Percentiles rank a stretch among this genome's conserved stretches.
Conservation (phyloP, 2,329 filamentous ascomycete genomes). For the Plectosphaerella plurivora region DNA sequence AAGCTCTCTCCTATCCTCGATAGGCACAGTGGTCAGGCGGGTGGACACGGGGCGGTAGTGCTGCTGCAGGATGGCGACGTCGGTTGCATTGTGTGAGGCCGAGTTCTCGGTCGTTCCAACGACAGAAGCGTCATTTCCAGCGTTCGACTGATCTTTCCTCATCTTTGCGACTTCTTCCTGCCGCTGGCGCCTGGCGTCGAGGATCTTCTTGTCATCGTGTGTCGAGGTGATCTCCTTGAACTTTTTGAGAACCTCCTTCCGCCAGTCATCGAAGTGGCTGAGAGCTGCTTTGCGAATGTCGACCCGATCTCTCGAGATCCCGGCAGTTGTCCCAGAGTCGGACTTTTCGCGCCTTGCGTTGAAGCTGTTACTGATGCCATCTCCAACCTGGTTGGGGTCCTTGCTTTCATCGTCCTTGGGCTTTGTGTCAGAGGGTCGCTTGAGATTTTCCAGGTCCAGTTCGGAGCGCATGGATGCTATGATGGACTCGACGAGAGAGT, state of each 20-base stretch:
- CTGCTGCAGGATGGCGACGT: constrained; percentile 39
- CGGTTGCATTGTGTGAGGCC: constrained; percentile 21
- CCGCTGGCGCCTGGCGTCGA: constrained; percentile 41
- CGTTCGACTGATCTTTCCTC: constrained; percentile 18
- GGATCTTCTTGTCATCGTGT: constrained; percentile 41
- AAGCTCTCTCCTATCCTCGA: constrained; percentile 56
- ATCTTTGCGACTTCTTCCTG: constrained; percentile 35
- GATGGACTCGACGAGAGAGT: constrained; percentile 46
- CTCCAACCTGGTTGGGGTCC: constrained; percentile 5
- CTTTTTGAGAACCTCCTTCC: constrained; percentile 62
- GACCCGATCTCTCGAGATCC: constrained; percentile 2
- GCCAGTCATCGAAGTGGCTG: constrained; percentile 73
- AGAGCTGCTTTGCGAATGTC: constrained; percentile 50
- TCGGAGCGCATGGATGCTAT: constrained; percentile 50
- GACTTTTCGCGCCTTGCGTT: constrained; percentile 2
- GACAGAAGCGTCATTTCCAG: constrained; percentile 25
- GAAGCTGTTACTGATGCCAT: constrained; percentile 4
- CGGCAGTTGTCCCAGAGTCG: constrained; percentile 10
- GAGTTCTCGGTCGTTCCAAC: constrained; percentile 24
- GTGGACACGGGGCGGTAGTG: constrained; percentile 51
- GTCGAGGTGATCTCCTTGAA: constrained; percentile 63
- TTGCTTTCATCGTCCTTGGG: constrained; percentile 18
- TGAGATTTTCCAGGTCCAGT: constrained; percentile 32
- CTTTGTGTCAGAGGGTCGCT: constrained; percentile 9
- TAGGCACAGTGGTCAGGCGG: constrained; percentile 51